Evolutionary conservation across 2,329 filamentous ascomycete genomes (phyloP).

Genomic region (Aureobasidium sp.): DNA sequence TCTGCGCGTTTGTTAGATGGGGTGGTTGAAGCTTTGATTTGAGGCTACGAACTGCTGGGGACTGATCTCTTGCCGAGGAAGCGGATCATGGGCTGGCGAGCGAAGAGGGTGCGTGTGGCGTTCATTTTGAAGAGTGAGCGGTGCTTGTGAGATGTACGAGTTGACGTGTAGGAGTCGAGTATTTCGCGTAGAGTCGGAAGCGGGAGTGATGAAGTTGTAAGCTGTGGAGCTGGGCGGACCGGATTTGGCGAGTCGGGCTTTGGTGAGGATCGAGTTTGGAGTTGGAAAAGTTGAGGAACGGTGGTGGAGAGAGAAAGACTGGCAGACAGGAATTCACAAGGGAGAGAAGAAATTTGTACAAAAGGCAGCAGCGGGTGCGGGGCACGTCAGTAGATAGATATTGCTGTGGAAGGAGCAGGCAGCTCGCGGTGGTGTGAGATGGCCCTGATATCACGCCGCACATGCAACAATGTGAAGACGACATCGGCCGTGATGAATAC

Average conservation of each 20-base stretch:
- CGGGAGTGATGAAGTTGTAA: conserved; percentile 7
- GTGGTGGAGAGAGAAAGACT: background rate
- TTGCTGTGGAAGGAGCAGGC: background rate
- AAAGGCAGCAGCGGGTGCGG: background rate
- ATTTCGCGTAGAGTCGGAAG: background rate
- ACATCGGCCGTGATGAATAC: conserved; percentile 15
- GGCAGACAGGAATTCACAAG: background rate
- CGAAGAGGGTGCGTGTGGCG: conserved; percentile 50
- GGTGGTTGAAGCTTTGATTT: background rate
- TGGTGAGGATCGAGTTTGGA: background rate
- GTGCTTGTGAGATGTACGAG: background rate
- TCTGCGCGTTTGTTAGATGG: conserved; percentile 50
- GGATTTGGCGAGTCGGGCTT: conserved; percentile 9
- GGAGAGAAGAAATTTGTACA: conserved; percentile 16
- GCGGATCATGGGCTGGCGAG: conserved; percentile 57
- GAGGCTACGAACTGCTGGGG: conserved; percentile 44
- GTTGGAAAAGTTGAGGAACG: background rate
- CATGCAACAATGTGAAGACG: background rate
- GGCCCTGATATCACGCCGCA: conserved; percentile 15
- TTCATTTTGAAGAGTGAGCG: conserved; percentile 42
- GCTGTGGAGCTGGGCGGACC: conserved; percentile 16
- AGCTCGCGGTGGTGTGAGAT: conserved; percentile 20
- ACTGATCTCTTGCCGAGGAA: conserved; percentile 55
- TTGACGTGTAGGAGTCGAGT: background rate
- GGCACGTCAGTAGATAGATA: background rate